phyloP scores from a whole-genome alignment of 352 stramenopile species.

The Globisporangium canariense region DNA sequence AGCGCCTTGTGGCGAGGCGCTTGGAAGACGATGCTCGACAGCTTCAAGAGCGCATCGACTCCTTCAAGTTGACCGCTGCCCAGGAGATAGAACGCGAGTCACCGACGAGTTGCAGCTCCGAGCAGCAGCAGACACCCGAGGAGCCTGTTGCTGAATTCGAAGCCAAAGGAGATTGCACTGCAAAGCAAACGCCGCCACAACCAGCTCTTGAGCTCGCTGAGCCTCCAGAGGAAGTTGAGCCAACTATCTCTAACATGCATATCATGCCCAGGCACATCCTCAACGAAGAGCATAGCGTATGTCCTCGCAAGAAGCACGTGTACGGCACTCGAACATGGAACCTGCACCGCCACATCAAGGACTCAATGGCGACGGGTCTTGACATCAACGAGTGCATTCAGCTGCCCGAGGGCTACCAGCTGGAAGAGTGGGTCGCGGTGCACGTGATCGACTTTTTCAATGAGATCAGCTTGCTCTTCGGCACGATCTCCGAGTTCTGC shows the following conservation, averaged over 20 bases:
- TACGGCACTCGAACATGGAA: constrained; percentile 63
- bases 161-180: background rate
- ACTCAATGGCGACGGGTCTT: constrained; percentile 51
- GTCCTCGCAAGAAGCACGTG: constrained; percentile 49
- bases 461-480: constrained; percentile 89
- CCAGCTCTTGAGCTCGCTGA: constrained; percentile 7
- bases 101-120: background rate
- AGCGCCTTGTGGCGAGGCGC: constrained; percentile 24
- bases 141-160: constrained; percentile 3
- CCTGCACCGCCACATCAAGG: constrained; percentile 67
- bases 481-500: constrained; percentile 85
- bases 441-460: constrained; percentile 93
- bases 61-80: background rate
- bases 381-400: constrained; percentile 63
- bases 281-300: constrained; percentile 53
- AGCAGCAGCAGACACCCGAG: constrained; percentile 1
- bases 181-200: background rate
- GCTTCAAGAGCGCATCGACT: constrained; percentile 13
- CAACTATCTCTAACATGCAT: constrained; percentile 10
- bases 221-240: background rate
- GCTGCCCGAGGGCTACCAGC: constrained; percentile 54
- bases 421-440: constrained; percentile 70
- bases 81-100: background rate
- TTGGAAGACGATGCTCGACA: constrained; percentile 16
- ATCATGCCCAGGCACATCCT: constrained; percentile 50